These are phyloP conservation scores for Plasmopara halstedii DNA, from an alignment of 352 stramenopile species.

Conservation along the genomic window DNA sequence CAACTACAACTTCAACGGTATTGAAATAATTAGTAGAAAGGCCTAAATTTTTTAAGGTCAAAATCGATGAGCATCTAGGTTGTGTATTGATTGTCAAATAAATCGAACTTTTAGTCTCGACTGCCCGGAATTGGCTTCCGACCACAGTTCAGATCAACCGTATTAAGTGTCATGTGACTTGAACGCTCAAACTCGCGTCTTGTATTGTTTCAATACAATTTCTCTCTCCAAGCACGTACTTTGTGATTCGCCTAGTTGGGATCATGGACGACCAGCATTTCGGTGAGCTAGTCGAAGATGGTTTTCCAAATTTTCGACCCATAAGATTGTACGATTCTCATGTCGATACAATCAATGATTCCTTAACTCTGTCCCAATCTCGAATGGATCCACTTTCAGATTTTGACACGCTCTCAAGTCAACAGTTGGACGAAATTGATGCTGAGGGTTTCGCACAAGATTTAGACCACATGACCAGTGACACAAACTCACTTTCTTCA, in stretches of 20 bases:
- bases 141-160: neutral
- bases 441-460: slow-evolving; percentile 3
- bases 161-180: slow-evolving; percentile 13
- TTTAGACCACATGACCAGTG: neutral
- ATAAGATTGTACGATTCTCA: slow-evolving; percentile 20
- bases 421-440: slow-evolving; percentile 22
- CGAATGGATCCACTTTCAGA: slow-evolving; percentile 13
- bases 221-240: neutral
- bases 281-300: slow-evolving; percentile 2
- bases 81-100: neutral
- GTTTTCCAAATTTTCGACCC: slow-evolving; percentile 15
- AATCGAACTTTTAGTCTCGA: slow-evolving; percentile 1
- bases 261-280: slow-evolving; percentile 12
- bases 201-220: neutral
- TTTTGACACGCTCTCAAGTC: slow-evolving; percentile 14
- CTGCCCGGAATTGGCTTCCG: neutral
- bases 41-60: neutral
- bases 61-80: neutral
- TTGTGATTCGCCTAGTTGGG: neutral
- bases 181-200: slow-evolving; percentile 9
- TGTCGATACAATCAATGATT: slow-evolving; percentile 16
- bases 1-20: too few relatives aligned
- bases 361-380: slow-evolving; percentile 19
- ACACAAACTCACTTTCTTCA: neutral
- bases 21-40: neutral